Evolutionary conservation across 2,329 filamentous ascomycete species (phyloP).

Genomic region (Peltaster fructicola): DNA sequence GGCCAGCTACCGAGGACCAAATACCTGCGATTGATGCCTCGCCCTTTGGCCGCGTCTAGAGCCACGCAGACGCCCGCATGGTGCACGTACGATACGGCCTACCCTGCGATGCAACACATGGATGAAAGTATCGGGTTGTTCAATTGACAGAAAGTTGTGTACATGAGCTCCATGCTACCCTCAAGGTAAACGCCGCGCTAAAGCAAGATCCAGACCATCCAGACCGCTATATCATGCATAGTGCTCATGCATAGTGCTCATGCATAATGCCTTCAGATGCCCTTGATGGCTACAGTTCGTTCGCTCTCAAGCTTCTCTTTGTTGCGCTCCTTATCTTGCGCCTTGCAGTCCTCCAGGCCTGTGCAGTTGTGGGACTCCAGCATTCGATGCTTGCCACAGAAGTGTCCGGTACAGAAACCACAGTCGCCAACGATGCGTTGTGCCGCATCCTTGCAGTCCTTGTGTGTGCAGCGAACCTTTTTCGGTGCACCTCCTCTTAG

Average conservation of each 20-base stretch:
- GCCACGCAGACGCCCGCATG: too few species aligned
- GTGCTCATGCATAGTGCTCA: constrained; percentile 1
- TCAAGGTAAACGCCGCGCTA: background rate
- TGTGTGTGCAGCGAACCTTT: constrained; percentile 73
- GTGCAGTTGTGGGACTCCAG: constrained; percentile 88
- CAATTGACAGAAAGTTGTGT: too few species aligned
- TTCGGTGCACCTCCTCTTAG: constrained; percentile 45
- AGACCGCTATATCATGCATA: background rate
- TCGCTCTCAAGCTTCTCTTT: constrained; percentile 82
- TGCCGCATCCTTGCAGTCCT: constrained; percentile 71
- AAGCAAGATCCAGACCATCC: background rate
- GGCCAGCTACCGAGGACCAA: too few species aligned
- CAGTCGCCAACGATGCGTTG: constrained; percentile 95
- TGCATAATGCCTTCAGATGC: constrained; percentile 38
- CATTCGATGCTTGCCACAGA: constrained; percentile 86
- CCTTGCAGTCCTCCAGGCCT: constrained; percentile 91
- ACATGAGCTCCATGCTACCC: background rate
- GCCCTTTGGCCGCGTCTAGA: too few species aligned
- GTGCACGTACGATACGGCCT: too few species aligned
- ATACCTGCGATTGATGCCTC: too few species aligned
- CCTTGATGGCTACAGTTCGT: constrained; percentile 84
- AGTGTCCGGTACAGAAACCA: constrained; percentile 83
- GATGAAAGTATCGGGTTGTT: too few species aligned
- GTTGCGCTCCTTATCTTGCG: constrained; percentile 88
- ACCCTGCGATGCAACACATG: too few species aligned